Evolutionary conservation across 1,284 basidiomycete species (phyloP).

Genomic region (Phaffia rhodozyma): DNA sequence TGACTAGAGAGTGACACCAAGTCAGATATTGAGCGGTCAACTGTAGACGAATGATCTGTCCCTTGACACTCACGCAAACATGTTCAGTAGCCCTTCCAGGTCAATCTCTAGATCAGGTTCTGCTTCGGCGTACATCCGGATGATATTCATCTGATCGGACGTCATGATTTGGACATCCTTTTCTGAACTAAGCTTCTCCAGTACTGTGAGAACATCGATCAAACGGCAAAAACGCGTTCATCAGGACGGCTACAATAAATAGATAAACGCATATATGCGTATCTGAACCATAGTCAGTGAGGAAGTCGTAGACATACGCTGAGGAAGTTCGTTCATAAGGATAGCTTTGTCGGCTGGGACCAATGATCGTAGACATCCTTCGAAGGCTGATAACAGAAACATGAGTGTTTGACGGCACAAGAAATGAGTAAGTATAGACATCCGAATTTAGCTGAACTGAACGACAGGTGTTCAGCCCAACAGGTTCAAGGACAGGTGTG

Average conservation of each 20-base stretch:
- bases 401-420: too few species aligned
- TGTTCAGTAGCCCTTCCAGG: neutral
- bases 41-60: too few species aligned
- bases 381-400: too few species aligned
- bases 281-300: neutral
- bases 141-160: neutral
- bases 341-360: neutral
- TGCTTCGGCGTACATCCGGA: neutral
- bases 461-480: too few species aligned
- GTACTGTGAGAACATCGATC: neutral
- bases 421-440: too few species aligned
- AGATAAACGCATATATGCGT: neutral
- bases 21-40: neutral
- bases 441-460: too few species aligned
- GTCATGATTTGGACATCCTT: constrained; percentile 3
- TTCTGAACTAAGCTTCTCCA: constrained; percentile 4
- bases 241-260: neutral
- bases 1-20: neutral
- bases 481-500: too few species aligned
- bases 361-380: neutral
- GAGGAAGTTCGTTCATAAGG: constrained; percentile 2
- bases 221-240: neutral
- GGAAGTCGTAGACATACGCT: neutral
- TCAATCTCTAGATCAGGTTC: constrained; percentile 1
- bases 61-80: neutral